Evolutionary conservation across 2,329 filamentous ascomycete genomes (phyloP), one percentile per base, ranked within the genome.

Genomic region (Arthrobotrys musiformis): DNA sequence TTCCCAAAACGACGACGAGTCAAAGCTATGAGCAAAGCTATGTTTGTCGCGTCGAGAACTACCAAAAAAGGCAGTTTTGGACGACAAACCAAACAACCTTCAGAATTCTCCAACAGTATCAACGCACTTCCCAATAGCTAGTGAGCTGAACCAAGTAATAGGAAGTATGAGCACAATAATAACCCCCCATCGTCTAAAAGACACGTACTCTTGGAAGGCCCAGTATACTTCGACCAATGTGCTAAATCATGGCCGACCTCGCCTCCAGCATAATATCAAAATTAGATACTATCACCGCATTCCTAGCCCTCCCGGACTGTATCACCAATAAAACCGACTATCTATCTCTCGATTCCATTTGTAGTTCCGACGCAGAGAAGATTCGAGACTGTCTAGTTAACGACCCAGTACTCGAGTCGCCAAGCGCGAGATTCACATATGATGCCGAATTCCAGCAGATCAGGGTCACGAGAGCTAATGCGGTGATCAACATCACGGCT

Each of bases 91-190:
- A 50, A 60, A 52, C 28, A 11, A 28, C 9, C 50, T 19, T 37
- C 35, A 44, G 50, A 24, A 54, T 8, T 19, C 26, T 66, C 61
- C 73, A 77, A 77, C 73, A 56, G 35, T 8, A 24, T 70, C 73
- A 77, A 77, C 66, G 13, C 73, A 52, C 24, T 30, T 46, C 8
- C 9, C n/a, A n/a, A n/a, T n/a, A n/a, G n/a, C n/a, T n/a, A n/a
- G n/a, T n/a, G n/a, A n/a, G n/a, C n/a, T n/a, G n/a, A n/a, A n/a
- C n/a, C n/a, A n/a, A n/a, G n/a, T n/a, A n/a, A n/a, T n/a, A n/a
- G n/a, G n/a, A 33, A 33, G 30, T 33, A 33, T 33, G 9, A 33
- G 30, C 9, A 33, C 30, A n/a, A n/a, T n/a, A n/a, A n/a, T n/a
- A n/a, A n/a, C n/a, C n/a, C n/a, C n/a, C n/a, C n/a, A n/a, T n/a